Base-by-base conservation (phyloP, 805 yeast species). In the Starmerella asiatica region DNA sequence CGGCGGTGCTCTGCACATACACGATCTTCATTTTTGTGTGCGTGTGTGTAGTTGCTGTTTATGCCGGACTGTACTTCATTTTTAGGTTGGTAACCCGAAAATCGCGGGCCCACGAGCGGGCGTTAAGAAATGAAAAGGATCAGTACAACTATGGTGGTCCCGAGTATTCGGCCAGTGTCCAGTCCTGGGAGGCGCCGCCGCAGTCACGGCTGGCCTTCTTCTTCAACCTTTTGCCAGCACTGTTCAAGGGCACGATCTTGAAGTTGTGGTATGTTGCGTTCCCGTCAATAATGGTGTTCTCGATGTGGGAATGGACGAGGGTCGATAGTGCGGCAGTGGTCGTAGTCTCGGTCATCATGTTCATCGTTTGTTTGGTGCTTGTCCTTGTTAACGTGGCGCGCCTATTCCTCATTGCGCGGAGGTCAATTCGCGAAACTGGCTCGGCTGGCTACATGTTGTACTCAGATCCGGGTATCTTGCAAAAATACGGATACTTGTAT, bases 361-460 rank as follows among this genome's bases (percentile, higher is more conserved):
- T 86, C 30, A 35, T 83, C 1, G 61, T 79, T 41, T 66, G 81
- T 1, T 45, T 77, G 5, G 71, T 73, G 2, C 64, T 81, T 28
- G 63, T 83, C 64, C 61, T 65, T 2, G 78, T 77, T 74, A 69
- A 84, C 17, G 68, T 73, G 38, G 79, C 62, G 60, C 74, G 79
- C 61, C 79, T 85, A 14, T 56, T 67, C 40, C 50, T 57, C 30
- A 74, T 74, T 56, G 96, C 93, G 27, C 65, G 61, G 42, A 55
- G 57, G 40, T 84, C 95, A 0, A 62, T 75, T 32, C 54, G 57
- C 21, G 59, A 66, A 36, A 76, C 72, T 55, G 73, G 77, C 36
- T 85, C 88, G 49, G 86, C 95, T 0, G 94, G 94, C 16, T 93
- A 88, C 35, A 60, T 83, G 42, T 64, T 86, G 39, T 86, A 84